phyloP scores from a whole-genome alignment of 1,284 basidiomycete genomes.

The Irpex lacteus region DNA sequence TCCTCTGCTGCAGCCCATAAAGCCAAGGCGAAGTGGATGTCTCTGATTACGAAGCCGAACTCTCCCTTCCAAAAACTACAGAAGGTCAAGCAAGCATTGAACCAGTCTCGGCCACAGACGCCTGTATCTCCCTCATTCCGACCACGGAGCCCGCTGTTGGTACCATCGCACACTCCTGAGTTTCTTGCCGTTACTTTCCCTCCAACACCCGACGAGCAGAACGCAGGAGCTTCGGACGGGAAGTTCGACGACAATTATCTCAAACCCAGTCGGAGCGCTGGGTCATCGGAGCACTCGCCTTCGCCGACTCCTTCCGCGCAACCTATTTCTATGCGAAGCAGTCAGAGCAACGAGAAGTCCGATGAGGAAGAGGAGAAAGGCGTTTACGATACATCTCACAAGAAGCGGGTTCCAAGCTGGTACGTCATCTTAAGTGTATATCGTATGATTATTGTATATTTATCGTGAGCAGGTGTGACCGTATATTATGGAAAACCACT shows the following conservation, averaged over 20 bases:
- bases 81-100: conserved; percentile 13
- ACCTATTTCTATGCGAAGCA: conserved; percentile 3
- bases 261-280: conserved; percentile 2
- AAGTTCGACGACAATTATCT: conserved; percentile 5
- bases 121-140: background rate
- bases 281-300: conserved; percentile 1
- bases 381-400: conserved; percentile 75
- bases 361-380: conserved; percentile 48
- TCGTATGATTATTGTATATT: conserved; percentile 1
- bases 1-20: conserved; percentile 48
- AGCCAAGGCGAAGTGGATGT: conserved; percentile 57
- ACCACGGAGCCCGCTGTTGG: background rate
- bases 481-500: conserved; percentile 76
- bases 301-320: background rate
- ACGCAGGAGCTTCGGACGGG: background rate
- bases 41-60: conserved; percentile 38
- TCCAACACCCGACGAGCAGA: conserved; percentile 12
- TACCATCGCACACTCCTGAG: conserved; percentile 3
- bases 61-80: conserved; percentile 14
- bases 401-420: conserved; percentile 83
- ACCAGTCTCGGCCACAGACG: background rate
- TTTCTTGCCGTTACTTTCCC: conserved; percentile 11
- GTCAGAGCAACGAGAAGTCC: conserved; percentile 9
- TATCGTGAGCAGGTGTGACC: conserved; percentile 59
- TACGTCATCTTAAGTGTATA: conserved; percentile 28